phyloP scores from a whole-genome alignment of 2,329 filamentous ascomycete genomes.

The Purpureocillium takamizusanense region DNA sequence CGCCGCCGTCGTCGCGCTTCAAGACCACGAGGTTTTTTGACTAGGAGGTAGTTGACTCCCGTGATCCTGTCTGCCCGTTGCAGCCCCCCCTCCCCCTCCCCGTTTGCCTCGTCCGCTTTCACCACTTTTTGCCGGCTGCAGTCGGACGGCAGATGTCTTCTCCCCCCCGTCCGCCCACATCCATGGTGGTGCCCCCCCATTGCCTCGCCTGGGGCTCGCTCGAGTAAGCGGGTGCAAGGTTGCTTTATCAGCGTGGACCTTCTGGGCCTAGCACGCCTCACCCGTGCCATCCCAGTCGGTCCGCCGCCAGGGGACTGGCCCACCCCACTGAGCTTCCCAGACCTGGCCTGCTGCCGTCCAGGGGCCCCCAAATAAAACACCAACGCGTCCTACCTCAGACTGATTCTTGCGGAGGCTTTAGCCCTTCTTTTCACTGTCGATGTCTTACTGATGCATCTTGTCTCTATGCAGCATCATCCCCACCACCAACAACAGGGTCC shows the following conservation, averaged over 20 bases:
- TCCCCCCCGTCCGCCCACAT: neutral
- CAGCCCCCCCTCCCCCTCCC: neutral
- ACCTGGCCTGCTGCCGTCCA: constrained; percentile 37
- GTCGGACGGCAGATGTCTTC: neutral
- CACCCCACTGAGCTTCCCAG: constrained; percentile 29
- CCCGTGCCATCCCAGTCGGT: constrained; percentile 40
- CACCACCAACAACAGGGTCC: constrained; percentile 67
- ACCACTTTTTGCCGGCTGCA: neutral
- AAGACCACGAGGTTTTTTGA: neutral
- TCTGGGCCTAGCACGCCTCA: constrained; percentile 39
- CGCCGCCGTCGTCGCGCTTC: constrained; percentile 1
- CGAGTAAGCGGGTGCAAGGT: constrained; percentile 21
- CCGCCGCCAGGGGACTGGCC: constrained; percentile 28
- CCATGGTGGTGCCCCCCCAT: neutral
- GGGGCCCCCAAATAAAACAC: constrained; percentile 39
- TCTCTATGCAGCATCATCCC: constrained; percentile 66
- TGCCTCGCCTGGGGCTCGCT: constrained; percentile 2
- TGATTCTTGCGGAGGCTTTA: constrained; percentile 27
- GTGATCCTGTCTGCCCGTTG: constrained; percentile 1
- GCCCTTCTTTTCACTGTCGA: constrained; percentile 26
- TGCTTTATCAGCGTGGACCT: constrained; percentile 28
- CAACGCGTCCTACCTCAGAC: constrained; percentile 35
- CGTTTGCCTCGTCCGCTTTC: neutral
- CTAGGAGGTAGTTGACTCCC: constrained; percentile 3
- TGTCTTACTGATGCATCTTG: constrained; percentile 48